Base-by-base conservation (phyloP, 257 asterid species). In the Plantago elongata region DNA sequence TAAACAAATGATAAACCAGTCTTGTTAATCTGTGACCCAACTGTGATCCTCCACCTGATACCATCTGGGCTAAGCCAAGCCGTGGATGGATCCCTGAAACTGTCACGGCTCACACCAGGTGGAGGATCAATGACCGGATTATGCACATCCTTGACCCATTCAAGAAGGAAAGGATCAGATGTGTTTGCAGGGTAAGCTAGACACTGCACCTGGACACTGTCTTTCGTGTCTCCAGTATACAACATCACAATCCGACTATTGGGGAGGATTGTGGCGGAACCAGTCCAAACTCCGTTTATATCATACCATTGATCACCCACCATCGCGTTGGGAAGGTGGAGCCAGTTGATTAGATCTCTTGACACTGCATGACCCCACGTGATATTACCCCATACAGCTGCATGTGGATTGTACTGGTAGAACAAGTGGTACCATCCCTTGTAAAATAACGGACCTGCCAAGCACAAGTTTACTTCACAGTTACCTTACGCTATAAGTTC, bases 1-100 rank as follows among this genome's bases (percentile, higher is more conserved):
- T 89, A 89, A 7, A 89, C 87, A 13, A 89, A 47, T 0, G 95
- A 65, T n/a, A 86, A 14, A 1, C 97, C 95, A 0, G 88, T 81
- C 44, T 74, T 82, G 29, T 78, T 72, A 11, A 82, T 55, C 77
- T 82, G 80, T 1, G 94, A 82, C 27, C 97, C 90, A 22, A 83
- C 58, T 0, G 81, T 62, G 8, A 83, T 12, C 11, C 73, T 45
- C 90, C 90, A 83, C 50, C 67, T 75, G 9, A 59, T 63, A 0
- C 81, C 81, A 18, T 60, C 81, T 0, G 75, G 77, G 22, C 74
- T 69, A 6, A 69, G 70, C 90, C 87, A 83, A 0, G 87, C 90
- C 3, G 90, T 80, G 0, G 83, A 74, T 2, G 90, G 87, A 59
- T 83, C 90, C 54, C 90, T 62, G 9, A 80, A 83, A 60, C 78